Percentiles rank a stretch among this genome's conserved stretches.
These are phyloP conservation scores for Rhytidiadelphus loreus DNA, from an alignment of 225 moss, liverwort and hornwort species.

Conservation along the genomic window DNA sequence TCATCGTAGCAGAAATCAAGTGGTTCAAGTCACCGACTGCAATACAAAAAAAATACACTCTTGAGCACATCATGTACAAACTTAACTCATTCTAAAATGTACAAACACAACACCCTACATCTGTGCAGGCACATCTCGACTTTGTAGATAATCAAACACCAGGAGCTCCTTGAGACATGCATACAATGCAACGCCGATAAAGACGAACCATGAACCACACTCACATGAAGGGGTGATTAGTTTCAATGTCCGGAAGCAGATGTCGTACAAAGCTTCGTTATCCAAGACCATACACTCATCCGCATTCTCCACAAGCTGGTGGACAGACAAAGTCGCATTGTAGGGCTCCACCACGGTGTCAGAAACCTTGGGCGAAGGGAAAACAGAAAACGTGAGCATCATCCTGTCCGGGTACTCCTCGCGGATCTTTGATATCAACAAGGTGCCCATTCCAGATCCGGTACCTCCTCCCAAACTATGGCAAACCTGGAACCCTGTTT, in stretches of 20 bases:
- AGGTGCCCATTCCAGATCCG: slow-evolving; percentile 24
- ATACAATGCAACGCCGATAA: too few species aligned
- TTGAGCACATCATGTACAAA: background rate
- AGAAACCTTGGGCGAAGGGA: slow-evolving; percentile 21
- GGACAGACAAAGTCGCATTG: slow-evolving; percentile 28
- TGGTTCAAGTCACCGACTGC: slow-evolving; percentile 47
- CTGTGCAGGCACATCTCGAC: too few species aligned
- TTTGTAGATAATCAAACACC: rapidly evolving
- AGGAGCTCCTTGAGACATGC: rapidly evolving
- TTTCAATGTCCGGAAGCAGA: slow-evolving; percentile 23
- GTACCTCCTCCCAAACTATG: slow-evolving; percentile 21
- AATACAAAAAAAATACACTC: too few species aligned
- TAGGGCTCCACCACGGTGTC: slow-evolving; percentile 30
- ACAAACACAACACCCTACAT: rapidly evolving
- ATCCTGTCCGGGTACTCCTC: slow-evolving; percentile 28
- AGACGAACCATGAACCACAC: background rate
- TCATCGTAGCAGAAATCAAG: slow-evolving; percentile 34
- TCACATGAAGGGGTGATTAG: slow-evolving; percentile 27
- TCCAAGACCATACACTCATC: slow-evolving; percentile 37
- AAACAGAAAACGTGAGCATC: slow-evolving; percentile 26
- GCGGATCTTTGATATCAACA: slow-evolving; percentile 30
- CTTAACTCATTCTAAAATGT: background rate
- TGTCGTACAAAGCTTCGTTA: slow-evolving; percentile 29
- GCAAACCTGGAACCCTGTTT: slow-evolving; percentile 22
- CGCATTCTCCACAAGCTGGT: slow-evolving; percentile 30